phyloP scores from a whole-genome alignment of 1,139 yeast species.

The Dujonia santamariae region DNA sequence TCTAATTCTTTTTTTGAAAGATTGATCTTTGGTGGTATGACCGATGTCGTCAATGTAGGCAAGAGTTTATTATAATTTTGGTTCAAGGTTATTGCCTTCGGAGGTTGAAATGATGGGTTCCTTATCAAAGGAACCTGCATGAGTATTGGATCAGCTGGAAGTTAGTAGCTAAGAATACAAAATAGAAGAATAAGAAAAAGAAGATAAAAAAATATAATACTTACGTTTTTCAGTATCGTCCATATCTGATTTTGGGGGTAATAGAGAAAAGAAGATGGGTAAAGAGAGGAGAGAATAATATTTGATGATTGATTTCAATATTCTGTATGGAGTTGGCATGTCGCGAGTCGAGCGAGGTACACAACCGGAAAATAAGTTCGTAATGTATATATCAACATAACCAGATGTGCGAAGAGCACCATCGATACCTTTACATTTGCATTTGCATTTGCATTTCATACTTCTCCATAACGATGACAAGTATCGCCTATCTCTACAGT shows the following conservation, averaged over 20 bases:
- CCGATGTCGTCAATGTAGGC: conserved; percentile 30
- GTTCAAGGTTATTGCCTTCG: conserved; percentile 56
- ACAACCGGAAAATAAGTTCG: too few relatives aligned
- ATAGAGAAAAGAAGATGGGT: too few relatives aligned
- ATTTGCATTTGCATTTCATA: too few relatives aligned
- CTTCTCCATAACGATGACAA: too few relatives aligned
- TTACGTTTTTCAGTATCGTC: conserved; percentile 20
- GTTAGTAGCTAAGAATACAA: conserved; percentile 7
- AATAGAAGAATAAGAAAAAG: neutral
- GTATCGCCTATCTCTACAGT: too few relatives aligned
- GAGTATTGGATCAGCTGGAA: conserved; percentile 47
- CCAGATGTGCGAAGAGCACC: too few relatives aligned
- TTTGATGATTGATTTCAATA: too few relatives aligned
- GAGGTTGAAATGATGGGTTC: conserved; percentile 54
- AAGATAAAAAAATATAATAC: conserved; percentile 8
- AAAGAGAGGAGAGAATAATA: too few relatives aligned
- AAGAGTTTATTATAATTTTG: conserved; percentile 45
- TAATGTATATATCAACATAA: too few relatives aligned
- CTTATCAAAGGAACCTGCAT: conserved; percentile 58
- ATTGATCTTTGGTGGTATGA: conserved; percentile 39
- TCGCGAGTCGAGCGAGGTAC: too few relatives aligned
- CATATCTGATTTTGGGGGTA: conserved; percentile 10
- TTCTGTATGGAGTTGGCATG: too few relatives aligned
- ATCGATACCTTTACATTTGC: too few relatives aligned
- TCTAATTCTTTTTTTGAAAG: conserved; percentile 25